These are phyloP conservation scores for Solanum clarkiae DNA, from an alignment of 257 asterid species.

Conservation along the genomic window DNA sequence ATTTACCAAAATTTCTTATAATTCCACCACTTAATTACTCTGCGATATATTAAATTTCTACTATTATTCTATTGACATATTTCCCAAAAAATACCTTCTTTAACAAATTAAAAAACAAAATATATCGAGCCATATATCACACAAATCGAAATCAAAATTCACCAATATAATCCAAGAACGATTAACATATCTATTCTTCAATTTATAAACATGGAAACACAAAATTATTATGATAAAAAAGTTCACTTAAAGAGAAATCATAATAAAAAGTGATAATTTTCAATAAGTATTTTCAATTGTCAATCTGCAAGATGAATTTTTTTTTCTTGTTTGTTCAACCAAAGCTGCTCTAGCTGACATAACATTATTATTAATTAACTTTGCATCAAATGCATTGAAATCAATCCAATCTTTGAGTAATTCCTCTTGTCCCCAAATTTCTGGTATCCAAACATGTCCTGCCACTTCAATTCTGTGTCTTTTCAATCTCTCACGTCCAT, in stretches of 20 bases:
- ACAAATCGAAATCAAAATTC: not conserved
- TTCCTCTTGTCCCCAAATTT: slow-evolving; percentile 77
- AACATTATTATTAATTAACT: slow-evolving; percentile 30
- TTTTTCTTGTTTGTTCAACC: slow-evolving; percentile 35
- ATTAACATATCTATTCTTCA: not conserved
- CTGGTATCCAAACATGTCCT: slow-evolving; percentile 91
- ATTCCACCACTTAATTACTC: too few relatives aligned
- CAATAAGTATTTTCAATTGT: slow-evolving; percentile 30
- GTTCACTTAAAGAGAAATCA: not conserved
- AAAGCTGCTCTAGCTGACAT: slow-evolving; percentile 62
- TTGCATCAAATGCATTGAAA: slow-evolving; percentile 52
- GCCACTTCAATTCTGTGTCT: slow-evolving; percentile 69
- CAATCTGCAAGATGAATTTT: slow-evolving; percentile 8
- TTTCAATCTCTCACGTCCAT: slow-evolving; percentile 67
- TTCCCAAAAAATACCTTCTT: too few relatives aligned
- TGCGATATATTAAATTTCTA: too few relatives aligned
- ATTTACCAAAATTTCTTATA: too few relatives aligned
- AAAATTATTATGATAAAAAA: not conserved
- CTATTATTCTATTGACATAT: not conserved
- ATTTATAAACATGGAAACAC: not conserved
- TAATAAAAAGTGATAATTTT: not conserved
- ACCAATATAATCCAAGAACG: not conserved
- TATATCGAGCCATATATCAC: too few relatives aligned
- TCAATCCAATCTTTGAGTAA: slow-evolving; percentile 74
- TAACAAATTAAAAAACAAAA: too few relatives aligned